phyloP scores from a whole-genome alignment of 257 asterid genomes.

The Ligustrum vulgare region DNA sequence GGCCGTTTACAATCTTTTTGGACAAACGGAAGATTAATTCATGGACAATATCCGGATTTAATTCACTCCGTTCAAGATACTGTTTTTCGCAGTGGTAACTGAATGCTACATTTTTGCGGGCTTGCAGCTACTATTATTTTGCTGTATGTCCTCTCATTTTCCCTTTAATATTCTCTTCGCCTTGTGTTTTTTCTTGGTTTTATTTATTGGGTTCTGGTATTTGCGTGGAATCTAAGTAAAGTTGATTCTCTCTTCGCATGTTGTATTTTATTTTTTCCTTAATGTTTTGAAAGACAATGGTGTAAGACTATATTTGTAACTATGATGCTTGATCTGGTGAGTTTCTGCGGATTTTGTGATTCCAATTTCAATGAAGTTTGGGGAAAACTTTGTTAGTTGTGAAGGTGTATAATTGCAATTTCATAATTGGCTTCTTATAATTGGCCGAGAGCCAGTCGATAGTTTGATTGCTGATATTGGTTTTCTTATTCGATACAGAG shows the following conservation, averaged over 20 bases:
- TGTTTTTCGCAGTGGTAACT: not conserved
- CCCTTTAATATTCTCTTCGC: constrained; percentile 15
- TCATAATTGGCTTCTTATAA: not conserved
- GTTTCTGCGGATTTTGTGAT: not conserved
- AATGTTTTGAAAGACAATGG: not conserved
- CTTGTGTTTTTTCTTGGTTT: constrained; percentile 13
- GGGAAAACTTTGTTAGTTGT: not conserved
- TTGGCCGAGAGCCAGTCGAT: constrained; percentile 2
- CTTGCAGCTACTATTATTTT: not conserved
- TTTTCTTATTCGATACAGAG: constrained; percentile 33
- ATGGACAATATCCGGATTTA: not conserved
- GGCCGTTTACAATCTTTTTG: not conserved
- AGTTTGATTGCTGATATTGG: constrained; percentile 1
- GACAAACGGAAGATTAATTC: not conserved
- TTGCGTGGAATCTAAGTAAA: constrained; percentile 55
- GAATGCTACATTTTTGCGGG: not conserved
- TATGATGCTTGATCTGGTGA: not conserved
- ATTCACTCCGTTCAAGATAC: not conserved
- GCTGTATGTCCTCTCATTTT: not conserved
- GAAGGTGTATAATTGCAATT: not conserved
- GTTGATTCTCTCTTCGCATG: not conserved
- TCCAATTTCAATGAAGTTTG: not conserved
- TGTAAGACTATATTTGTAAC: not conserved
- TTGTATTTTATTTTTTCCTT: not conserved
- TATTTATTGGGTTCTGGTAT: not conserved